These are phyloP conservation scores for Chaetomiaceae sp. DNA, from an alignment of 2,329 filamentous ascomycete species.

Conservation along the genomic window DNA sequence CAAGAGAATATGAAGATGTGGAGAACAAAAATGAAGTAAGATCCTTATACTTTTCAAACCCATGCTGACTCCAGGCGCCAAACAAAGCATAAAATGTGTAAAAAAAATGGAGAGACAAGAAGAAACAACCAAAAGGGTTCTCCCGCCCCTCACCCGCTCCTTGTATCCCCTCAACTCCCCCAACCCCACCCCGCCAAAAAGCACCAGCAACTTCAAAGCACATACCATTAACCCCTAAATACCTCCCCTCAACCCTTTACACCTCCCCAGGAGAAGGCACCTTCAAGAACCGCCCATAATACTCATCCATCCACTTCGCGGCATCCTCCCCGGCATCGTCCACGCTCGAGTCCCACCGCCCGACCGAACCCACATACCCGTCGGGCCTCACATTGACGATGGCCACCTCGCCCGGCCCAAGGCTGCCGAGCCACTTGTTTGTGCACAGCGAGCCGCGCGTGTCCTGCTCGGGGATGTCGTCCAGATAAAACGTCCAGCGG, in stretches of 20 bases:
- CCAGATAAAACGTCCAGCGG: slow-evolving; percentile 69
- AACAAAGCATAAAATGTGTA: too few species aligned
- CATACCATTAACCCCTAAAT: too few species aligned
- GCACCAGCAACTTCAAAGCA: neutral
- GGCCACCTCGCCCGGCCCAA: slow-evolving; percentile 54
- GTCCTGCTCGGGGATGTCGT: slow-evolving; percentile 56
- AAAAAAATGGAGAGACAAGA: neutral
- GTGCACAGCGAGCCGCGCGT: slow-evolving; percentile 52
- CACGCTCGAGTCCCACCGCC: slow-evolving; percentile 48
- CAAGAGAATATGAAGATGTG: neutral
- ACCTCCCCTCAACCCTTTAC: too few species aligned
- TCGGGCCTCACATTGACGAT: slow-evolving; percentile 68
- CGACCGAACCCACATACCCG: slow-evolving; percentile 66
- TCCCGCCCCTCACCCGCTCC: too few species aligned
- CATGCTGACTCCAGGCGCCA: neutral
- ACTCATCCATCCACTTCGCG: slow-evolving; percentile 51
- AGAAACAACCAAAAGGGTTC: too few species aligned
- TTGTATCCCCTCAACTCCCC: too few species aligned
- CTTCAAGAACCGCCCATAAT: slow-evolving; percentile 53
- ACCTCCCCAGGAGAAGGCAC: slow-evolving; percentile 32
- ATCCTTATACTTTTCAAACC: neutral
- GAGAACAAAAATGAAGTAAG: neutral
- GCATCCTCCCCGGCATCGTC: slow-evolving; percentile 49
- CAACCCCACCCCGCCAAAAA: neutral
- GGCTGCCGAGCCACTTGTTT: slow-evolving; percentile 63